Conservation (phyloP, 148 eudicot species). For the Linanthus parryae region DNA sequence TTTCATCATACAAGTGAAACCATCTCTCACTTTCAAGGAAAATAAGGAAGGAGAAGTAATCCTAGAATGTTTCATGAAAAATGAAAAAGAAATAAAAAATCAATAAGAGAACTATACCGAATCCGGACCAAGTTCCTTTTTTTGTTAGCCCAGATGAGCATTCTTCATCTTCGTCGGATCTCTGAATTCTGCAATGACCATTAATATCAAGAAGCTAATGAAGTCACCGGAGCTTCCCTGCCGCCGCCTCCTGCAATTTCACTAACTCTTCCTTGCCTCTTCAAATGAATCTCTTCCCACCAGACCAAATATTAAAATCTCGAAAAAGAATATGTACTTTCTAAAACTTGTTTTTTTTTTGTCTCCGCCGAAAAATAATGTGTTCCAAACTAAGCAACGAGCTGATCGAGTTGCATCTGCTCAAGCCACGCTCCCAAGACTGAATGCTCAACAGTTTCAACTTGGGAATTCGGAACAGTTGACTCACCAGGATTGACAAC, state of each 20-base stretch:
- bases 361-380: constrained; percentile 8
- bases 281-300: background rate
- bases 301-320: constrained; percentile 18
- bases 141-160: constrained; percentile 9
- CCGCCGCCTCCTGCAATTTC: background rate
- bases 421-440: constrained; percentile 69
- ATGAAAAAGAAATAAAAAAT: too few relatives aligned
- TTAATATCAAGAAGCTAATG: constrained; percentile 13
- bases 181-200: constrained; percentile 12
- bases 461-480: constrained; percentile 19
- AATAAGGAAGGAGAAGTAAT: constrained; percentile 12
- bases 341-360: constrained; percentile 17
- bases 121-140: constrained; percentile 11
- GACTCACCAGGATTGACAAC: constrained; percentile 34
- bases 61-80: too few relatives aligned
- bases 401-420: constrained; percentile 80
- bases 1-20: background rate
- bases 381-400: constrained; percentile 27
- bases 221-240: background rate
- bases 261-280: background rate
- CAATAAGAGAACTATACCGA: constrained; percentile 11
- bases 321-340: constrained; percentile 25
- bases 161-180: constrained; percentile 5
- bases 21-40: background rate
- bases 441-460: constrained; percentile 38